Conservation (phyloP, 2,329 filamentous ascomycete genomes). For the Bimuria novae-zelandiae region DNA sequence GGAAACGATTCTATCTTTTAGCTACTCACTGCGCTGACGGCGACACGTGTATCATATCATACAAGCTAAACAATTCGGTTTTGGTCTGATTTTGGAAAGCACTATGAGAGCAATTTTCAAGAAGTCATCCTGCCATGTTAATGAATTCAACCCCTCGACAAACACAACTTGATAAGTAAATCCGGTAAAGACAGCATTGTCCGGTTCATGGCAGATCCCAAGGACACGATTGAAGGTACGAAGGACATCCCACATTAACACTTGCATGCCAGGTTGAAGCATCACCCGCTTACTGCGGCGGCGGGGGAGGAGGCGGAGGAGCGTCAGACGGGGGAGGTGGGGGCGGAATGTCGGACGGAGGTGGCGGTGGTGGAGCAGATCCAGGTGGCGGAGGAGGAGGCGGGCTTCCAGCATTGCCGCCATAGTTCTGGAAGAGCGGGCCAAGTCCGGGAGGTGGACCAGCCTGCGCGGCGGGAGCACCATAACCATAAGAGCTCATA, state of each 20-base stretch:
- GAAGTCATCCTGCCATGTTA: neutral
- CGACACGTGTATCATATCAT: neutral
- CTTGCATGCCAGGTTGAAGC: constrained; percentile 46
- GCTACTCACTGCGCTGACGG: neutral
- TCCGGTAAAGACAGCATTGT: neutral
- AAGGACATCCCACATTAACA: neutral
- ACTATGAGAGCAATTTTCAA: neutral
- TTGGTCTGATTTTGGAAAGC: no score
- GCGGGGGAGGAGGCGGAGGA: constrained; percentile 62
- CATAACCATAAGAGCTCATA: constrained; percentile 49
- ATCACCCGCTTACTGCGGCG: constrained; percentile 57
- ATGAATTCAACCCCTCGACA: neutral
- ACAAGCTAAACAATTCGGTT: neutral
- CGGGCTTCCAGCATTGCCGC: constrained; percentile 57
- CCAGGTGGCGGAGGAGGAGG: constrained; percentile 66
- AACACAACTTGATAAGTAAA: neutral
- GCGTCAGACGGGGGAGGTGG: constrained; percentile 49
- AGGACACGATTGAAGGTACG: neutral
- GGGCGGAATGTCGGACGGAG: constrained; percentile 56
- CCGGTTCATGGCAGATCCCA: neutral
- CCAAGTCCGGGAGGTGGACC: constrained; percentile 59
- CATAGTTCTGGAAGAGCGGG: constrained; percentile 70
- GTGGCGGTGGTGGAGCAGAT: constrained; percentile 65
- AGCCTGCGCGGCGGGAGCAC: constrained; percentile 49
- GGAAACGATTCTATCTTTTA: no score